These are phyloP conservation scores for Harringtonia lauricola DNA, from an alignment of 2,329 filamentous ascomycete species.

Conservation along the genomic window DNA sequence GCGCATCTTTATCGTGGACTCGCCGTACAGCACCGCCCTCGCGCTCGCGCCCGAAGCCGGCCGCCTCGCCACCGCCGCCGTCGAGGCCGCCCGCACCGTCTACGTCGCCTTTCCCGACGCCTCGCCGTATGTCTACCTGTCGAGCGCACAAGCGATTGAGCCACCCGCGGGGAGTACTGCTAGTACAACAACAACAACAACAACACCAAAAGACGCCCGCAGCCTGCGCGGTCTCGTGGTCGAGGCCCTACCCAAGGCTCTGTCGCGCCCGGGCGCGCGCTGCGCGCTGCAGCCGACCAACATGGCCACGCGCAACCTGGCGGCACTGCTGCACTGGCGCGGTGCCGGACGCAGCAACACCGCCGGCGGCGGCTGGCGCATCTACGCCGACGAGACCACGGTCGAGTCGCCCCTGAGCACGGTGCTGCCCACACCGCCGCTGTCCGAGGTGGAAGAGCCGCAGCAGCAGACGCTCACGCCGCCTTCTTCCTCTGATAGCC, in stretches of 20 bases:
- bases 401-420: conserved; percentile 45
- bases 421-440: conserved; percentile 33
- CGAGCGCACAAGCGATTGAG: conserved; percentile 29
- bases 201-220: conserved; percentile 35
- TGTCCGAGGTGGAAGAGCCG: conserved; percentile 25
- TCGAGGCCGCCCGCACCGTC: conserved; percentile 59
- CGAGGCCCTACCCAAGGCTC: conserved; percentile 70
- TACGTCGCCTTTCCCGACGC: conserved; percentile 77
- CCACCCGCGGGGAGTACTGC: not conserved
- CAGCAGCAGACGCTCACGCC: conserved; percentile 12
- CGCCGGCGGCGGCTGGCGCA: conserved; percentile 67
- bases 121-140: conserved; percentile 63
- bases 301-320: conserved; percentile 60
- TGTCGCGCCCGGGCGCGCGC: conserved; percentile 63
- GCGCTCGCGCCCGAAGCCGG: conserved; percentile 25
- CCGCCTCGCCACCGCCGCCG: conserved; percentile 23
- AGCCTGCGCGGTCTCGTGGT: conserved; percentile 61
- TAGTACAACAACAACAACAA: conserved; percentile 7
- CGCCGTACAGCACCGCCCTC: conserved; percentile 60
- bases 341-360: conserved; percentile 60
- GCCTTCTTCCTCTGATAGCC: too few relatives aligned
- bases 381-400: conserved; percentile 57
- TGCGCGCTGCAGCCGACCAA: conserved; percentile 59
- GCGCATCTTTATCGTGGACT: conserved; percentile 70
- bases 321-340: conserved; percentile 55